Evolutionary conservation across 2,329 filamentous ascomycete species (phyloP).

Genomic region (Cercospora sesami): DNA sequence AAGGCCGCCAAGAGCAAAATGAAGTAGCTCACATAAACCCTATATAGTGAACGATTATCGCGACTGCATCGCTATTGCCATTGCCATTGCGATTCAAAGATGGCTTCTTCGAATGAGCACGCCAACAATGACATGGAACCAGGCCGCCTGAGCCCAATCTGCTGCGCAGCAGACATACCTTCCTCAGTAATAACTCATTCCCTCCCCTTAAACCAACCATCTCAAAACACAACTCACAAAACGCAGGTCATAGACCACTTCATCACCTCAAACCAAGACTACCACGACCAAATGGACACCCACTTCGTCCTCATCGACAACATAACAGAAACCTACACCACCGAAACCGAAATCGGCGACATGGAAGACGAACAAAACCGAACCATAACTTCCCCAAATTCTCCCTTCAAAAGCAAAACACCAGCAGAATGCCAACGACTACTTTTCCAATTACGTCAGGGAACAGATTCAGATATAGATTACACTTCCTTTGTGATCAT

Average conservation of each 20-base stretch:
- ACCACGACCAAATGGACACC: neutral
- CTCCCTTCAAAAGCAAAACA: neutral
- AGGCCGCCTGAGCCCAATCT: neutral
- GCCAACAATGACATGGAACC: neutral
- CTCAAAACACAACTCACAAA: neutral
- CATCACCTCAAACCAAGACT: neutral
- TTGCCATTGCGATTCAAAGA: neutral
- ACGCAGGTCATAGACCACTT: neutral
- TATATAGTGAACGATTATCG: neutral
- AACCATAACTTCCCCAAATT: neutral
- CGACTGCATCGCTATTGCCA: neutral
- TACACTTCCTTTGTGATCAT: neutral
- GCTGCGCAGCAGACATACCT: conserved; percentile 9
- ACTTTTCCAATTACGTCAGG: neutral
- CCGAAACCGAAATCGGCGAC: neutral
- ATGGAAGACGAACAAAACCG: conserved; percentile 3
- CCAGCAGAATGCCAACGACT: neutral
- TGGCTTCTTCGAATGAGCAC: neutral
- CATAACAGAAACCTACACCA: neutral
- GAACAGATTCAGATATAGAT: conserved; percentile 1
- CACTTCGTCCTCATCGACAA: conserved; percentile 2
- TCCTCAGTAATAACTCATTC: neutral
- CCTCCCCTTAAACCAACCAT: no score
- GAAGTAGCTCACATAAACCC: neutral
- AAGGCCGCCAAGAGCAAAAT: neutral